A percentile compares a stretch with the other conserved stretches of the same genome.
Conservation (phyloP, 495 filamentous ascomycete species). For the Amniculicola lignicola region DNA sequence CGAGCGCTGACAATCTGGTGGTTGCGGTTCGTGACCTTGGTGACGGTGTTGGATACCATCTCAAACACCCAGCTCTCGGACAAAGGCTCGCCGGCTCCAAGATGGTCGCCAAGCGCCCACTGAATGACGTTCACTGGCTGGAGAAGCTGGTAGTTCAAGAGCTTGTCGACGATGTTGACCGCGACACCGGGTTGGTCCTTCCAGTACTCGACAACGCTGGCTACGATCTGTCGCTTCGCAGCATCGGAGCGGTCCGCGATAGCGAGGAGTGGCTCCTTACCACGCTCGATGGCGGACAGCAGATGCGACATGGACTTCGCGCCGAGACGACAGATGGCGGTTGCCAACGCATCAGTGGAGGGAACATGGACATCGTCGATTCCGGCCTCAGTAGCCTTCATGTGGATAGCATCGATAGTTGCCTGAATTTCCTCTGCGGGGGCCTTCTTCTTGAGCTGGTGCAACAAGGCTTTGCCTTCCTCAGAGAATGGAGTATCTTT, state of each 20-base stretch:
- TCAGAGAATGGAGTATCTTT: conserved; percentile 73
- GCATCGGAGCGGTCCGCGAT: conserved; percentile 68
- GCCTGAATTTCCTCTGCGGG: conserved; percentile 75
- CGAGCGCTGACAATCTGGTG: conserved; percentile 72
- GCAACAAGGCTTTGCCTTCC: conserved; percentile 74
- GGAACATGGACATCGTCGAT: conserved; percentile 70
- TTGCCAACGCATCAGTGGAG: conserved; percentile 90
- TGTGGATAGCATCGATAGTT: conserved; percentile 71
- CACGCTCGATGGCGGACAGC: conserved; percentile 90
- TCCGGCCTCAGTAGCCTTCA: conserved; percentile 62
- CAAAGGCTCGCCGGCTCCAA: conserved; percentile 65
- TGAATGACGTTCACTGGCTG: conserved; percentile 76
- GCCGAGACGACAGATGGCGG: conserved; percentile 85
- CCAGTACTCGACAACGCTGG: conserved; percentile 91
- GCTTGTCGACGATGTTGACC: conserved; percentile 90
- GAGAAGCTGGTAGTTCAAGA: conserved; percentile 95
- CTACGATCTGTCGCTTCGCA: conserved; percentile 82
- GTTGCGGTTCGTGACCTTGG: conserved; percentile 87
- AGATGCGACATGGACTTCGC: conserved; percentile 95
- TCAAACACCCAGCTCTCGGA: conserved; percentile 76
- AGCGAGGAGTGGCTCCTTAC: conserved; percentile 82
- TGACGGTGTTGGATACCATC: conserved; percentile 79
- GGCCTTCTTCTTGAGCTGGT: conserved; percentile 77
- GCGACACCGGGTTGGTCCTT: conserved; percentile 86
- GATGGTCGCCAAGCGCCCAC: conserved; percentile 72